These are phyloP conservation scores for Kwoniella heveanensis DNA, from an alignment of 768 basidiomycete genomes.

Conservation along the genomic window DNA sequence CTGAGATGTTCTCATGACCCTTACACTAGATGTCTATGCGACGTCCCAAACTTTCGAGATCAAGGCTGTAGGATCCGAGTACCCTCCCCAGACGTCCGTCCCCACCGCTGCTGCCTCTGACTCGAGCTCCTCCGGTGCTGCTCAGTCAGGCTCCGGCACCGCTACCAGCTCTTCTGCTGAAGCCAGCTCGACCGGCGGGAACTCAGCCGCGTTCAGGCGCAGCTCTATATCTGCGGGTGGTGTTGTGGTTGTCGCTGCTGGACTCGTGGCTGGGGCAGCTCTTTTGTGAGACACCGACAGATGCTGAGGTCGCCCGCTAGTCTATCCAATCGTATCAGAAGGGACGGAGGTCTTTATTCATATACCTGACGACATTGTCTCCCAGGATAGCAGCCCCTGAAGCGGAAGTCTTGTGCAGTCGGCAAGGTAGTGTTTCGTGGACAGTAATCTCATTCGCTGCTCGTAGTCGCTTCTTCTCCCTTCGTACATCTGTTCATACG, in stretches of 20 bases:
- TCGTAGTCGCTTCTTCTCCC: no score
- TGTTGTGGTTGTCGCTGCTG: neutral
- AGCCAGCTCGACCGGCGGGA: neutral
- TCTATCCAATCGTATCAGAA: no score
- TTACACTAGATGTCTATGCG: slow-evolving; percentile 48
- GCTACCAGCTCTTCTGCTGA: neutral
- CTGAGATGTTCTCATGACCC: no score
- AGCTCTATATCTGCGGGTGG: neutral
- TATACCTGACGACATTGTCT: no score
- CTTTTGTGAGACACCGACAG: no score
- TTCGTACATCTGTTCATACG: no score
- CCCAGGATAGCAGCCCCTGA: no score
- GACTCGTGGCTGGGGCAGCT: neutral
- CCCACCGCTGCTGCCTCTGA: slow-evolving; percentile 2
- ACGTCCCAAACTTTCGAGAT: slow-evolving; percentile 53
- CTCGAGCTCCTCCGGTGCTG: neutral
- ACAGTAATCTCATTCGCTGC: no score
- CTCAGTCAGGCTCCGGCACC: slow-evolving; percentile 9
- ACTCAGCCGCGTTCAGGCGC: slow-evolving; percentile 8
- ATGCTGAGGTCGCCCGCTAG: no score
- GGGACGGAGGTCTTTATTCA: no score
- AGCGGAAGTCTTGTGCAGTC: no score
- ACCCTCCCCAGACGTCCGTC: slow-evolving; percentile 42
- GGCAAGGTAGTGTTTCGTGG: no score
- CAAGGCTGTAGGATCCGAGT: slow-evolving; percentile 49